A percentile compares a stretch with the other conserved stretches of the same genome.
phyloP scores from a whole-genome alignment of 2,329 filamentous ascomycete genomes.

The Pseudogymnoascus sp. region DNA sequence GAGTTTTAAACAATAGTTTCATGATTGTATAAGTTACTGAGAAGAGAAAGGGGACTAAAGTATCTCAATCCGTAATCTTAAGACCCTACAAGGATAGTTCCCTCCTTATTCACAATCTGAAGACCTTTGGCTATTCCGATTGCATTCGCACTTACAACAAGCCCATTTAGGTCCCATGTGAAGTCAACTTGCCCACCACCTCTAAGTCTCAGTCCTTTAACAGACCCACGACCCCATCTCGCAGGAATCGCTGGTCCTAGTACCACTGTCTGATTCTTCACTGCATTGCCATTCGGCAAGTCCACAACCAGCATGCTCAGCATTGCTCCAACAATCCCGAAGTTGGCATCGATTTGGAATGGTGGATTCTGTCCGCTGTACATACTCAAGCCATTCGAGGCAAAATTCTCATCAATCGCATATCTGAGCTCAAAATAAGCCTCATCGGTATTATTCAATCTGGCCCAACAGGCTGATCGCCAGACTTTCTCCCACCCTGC shows the following conservation, averaged over 20 bases:
- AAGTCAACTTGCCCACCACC: constrained; percentile 40
- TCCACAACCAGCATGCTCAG: constrained; percentile 47
- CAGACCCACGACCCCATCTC: constrained; percentile 38
- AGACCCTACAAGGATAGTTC: not conserved
- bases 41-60: not conserved
- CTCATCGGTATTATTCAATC: constrained; percentile 42
- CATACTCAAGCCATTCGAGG: constrained; percentile 43
- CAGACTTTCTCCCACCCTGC: constrained; percentile 53
- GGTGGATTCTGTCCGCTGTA: constrained; percentile 40
- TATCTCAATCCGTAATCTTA: not conserved
- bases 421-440: constrained; percentile 44
- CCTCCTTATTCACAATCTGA: constrained; percentile 10
- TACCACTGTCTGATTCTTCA: constrained; percentile 29
- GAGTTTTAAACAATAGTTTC: not conserved
- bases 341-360: constrained; percentile 56
- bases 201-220: constrained; percentile 37
- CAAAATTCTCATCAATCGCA: constrained; percentile 44
- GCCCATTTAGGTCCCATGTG: constrained; percentile 34
- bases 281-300: constrained; percentile 28
- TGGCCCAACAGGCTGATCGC: constrained; percentile 49
- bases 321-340: constrained; percentile 43
- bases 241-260: constrained; percentile 42
- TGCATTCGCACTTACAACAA: constrained; percentile 23
- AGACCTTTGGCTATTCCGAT: constrained; percentile 1
- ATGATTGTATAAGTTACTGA: not conserved